phyloP scores from a whole-genome alignment of 495 filamentous ascomycete genomes.

The Wilcoxina mikolae region DNA sequence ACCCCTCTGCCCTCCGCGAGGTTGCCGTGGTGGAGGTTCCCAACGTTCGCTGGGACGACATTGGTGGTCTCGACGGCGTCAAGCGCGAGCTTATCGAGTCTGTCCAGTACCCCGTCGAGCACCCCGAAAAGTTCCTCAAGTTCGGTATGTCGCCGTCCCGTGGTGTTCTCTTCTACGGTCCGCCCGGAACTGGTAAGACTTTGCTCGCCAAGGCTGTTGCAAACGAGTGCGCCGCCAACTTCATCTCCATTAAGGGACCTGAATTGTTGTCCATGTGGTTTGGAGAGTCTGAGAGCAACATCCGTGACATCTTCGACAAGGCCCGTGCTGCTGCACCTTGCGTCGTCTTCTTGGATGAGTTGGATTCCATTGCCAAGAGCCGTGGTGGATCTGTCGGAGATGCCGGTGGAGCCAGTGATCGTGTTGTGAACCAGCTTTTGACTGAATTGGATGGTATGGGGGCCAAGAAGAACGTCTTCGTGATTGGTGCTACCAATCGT shows the following conservation, averaged over 20 bases:
- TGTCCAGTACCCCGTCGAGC: slow-evolving; percentile 97
- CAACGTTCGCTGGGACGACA: slow-evolving; percentile 98
- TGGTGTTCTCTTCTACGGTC: slow-evolving; percentile 96
- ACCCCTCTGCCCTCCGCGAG: slow-evolving; percentile 95
- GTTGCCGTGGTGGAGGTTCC: slow-evolving; percentile 98
- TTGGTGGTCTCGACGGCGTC: slow-evolving; percentile 94
- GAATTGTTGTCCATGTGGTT: slow-evolving; percentile 99
- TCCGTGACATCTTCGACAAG: slow-evolving; percentile 99
- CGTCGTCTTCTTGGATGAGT: slow-evolving; percentile 95
- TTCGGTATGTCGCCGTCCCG: slow-evolving; percentile 96
- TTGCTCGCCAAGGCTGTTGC: slow-evolving; percentile 97
- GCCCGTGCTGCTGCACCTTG: slow-evolving; percentile 95
- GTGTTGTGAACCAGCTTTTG: slow-evolving; percentile 98
- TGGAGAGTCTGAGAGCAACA: slow-evolving; percentile 99
- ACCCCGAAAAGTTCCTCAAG: slow-evolving; percentile 99
- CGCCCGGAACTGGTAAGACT: slow-evolving; percentile 99
- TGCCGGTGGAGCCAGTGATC: slow-evolving; percentile 94
- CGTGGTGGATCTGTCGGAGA: slow-evolving; percentile 95
- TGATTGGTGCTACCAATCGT: slow-evolving; percentile 96
- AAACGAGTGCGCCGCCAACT: slow-evolving; percentile 98
- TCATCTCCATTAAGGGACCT: slow-evolving; percentile 97
- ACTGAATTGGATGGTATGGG: slow-evolving; percentile 46
- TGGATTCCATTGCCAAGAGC: slow-evolving; percentile 98
- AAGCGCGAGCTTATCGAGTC: slow-evolving; percentile 99
- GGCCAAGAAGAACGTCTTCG: slow-evolving; percentile 99